A percentile compares a stretch with the other conserved stretches of the same genome.
Evolutionary conservation across 495 filamentous ascomycete species (phyloP).

Genomic region (Penicillium salamii): DNA sequence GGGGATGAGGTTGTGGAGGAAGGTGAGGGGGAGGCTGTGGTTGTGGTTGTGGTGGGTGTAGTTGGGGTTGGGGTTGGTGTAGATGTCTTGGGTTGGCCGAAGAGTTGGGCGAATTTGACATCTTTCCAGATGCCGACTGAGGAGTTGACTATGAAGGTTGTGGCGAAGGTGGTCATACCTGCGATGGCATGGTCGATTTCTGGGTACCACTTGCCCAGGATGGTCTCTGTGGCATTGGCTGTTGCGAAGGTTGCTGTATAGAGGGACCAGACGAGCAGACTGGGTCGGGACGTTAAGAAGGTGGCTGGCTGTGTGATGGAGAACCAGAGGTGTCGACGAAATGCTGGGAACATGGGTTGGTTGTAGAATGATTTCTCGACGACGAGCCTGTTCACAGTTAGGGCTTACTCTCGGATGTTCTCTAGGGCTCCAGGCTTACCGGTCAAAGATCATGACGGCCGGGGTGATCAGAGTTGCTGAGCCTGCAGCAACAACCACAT

Average conservation of each 20-base stretch:
- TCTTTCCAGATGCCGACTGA: slow-evolving; percentile 46
- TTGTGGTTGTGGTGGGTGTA: slow-evolving; percentile 41
- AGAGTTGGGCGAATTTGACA: slow-evolving; percentile 42
- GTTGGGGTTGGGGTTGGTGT: slow-evolving; percentile 32
- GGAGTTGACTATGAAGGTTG: slow-evolving; percentile 39
- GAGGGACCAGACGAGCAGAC: slow-evolving; percentile 73
- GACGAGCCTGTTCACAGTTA: slow-evolving; percentile 39
- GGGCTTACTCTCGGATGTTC: no score
- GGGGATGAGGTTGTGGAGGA: slow-evolving; percentile 21
- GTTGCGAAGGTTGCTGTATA: slow-evolving; percentile 88
- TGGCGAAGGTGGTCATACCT: slow-evolving; percentile 33
- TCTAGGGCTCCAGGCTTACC: slow-evolving; percentile 27
- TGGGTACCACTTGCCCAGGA: slow-evolving; percentile 35
- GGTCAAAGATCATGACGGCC: slow-evolving; percentile 41
- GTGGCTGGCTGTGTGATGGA: slow-evolving; percentile 64
- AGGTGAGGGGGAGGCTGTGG: slow-evolving; percentile 15
- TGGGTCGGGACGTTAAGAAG: slow-evolving; percentile 71
- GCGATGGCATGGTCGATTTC: slow-evolving; percentile 51
- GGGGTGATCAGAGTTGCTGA: slow-evolving; percentile 39
- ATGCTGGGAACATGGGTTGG: slow-evolving; percentile 59
- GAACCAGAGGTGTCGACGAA: slow-evolving; percentile 57
- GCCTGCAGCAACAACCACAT: slow-evolving; percentile 34
- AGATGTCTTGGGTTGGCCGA: slow-evolving; percentile 33
- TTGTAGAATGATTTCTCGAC: slow-evolving; percentile 88
- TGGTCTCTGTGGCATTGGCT: slow-evolving; percentile 65